These are phyloP conservation scores for Kurtzmaniella quercitrusa DNA, from an alignment of 1,139 yeast species.

Conservation along the genomic window DNA sequence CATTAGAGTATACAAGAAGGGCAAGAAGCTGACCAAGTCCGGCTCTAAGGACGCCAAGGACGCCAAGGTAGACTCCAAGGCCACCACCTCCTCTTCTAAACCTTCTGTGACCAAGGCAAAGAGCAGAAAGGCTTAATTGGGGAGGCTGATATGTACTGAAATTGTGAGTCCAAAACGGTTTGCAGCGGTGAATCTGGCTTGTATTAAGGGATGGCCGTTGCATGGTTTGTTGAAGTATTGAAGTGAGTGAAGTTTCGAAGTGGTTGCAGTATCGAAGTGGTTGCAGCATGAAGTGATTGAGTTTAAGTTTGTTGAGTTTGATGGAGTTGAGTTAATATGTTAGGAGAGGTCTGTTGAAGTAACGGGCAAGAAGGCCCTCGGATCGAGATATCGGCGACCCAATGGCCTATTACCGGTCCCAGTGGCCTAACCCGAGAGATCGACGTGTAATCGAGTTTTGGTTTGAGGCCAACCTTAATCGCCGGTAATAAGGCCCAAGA, in stretches of 20 bases:
- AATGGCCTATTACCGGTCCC: background rate
- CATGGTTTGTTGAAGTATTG: too few species aligned
- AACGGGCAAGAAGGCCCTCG: too few species aligned
- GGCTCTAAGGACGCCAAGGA: conserved; percentile 10
- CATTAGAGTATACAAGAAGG: conserved; percentile 72
- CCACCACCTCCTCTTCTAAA: conserved; percentile 13
- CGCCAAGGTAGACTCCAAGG: conserved; percentile 9
- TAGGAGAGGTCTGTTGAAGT: too few species aligned
- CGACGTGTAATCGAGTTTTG: too few species aligned
- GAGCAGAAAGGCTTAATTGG: conserved; percentile 35
- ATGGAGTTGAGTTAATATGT: too few species aligned
- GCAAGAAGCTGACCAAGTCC: conserved; percentile 21
- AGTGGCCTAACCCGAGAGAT: background rate
- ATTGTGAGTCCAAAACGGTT: background rate
- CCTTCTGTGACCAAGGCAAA: conserved; percentile 15
- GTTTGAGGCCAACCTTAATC: background rate
- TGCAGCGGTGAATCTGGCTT: background rate
- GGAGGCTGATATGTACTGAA: too few species aligned
- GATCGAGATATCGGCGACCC: too few species aligned
- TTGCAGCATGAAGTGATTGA: too few species aligned
- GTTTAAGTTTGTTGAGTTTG: too few species aligned
- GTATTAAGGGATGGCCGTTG: too few species aligned
- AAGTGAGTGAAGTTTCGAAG: too few species aligned
- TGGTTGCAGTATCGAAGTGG: too few species aligned
- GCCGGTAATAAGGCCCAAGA: background rate